Percentiles rank a stretch among this genome's conserved stretches.
These are phyloP conservation scores for Fragilariopsis cylindrus DNA, from an alignment of 108 stramenopile species.

Conservation along the genomic window DNA sequence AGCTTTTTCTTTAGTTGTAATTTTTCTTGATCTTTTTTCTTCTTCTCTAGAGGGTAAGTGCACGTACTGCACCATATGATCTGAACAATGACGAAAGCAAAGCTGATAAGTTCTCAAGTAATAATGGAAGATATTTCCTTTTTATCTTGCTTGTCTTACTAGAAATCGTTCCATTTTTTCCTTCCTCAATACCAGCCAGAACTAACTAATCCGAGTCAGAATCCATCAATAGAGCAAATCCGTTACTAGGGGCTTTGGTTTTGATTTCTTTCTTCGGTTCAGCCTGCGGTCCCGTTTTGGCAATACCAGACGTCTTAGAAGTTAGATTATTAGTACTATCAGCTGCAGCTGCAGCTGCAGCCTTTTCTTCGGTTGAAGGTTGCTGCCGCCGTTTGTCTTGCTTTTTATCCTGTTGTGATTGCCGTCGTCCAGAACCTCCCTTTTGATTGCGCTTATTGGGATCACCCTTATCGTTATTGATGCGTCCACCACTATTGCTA, in stretches of 20 bases:
- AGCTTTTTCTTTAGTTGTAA: neutral
- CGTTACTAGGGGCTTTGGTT: slow-evolving; percentile 37
- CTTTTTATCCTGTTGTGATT: slow-evolving; percentile 3
- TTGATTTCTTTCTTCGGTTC: neutral
- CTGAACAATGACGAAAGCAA: too few species aligned
- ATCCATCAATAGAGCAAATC: slow-evolving; percentile 47
- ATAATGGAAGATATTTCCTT: too few species aligned
- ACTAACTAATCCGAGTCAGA: slow-evolving; percentile 40
- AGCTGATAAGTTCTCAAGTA: too few species aligned
- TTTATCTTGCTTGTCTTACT: neutral
- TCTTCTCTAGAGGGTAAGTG: neutral
- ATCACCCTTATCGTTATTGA: slow-evolving; percentile 13
- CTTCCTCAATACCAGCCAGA: too few species aligned
- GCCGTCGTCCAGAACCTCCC: slow-evolving; percentile 4
- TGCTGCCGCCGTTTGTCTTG: slow-evolving; percentile 16
- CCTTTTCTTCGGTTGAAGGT: slow-evolving; percentile 6
- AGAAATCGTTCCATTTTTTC: neutral
- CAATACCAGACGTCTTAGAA: slow-evolving; percentile 6
- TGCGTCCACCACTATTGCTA: slow-evolving; percentile 32
- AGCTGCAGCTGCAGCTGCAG: slow-evolving; percentile 9
- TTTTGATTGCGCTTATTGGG: neutral
- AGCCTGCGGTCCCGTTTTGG: slow-evolving; percentile 1
- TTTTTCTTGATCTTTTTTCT: neutral
- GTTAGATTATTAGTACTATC: slow-evolving; percentile 13
- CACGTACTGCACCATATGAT: neutral